phyloP scores from a whole-genome alignment of 192 early-diverging fungal species.

The Coemansia sp. region DNA sequence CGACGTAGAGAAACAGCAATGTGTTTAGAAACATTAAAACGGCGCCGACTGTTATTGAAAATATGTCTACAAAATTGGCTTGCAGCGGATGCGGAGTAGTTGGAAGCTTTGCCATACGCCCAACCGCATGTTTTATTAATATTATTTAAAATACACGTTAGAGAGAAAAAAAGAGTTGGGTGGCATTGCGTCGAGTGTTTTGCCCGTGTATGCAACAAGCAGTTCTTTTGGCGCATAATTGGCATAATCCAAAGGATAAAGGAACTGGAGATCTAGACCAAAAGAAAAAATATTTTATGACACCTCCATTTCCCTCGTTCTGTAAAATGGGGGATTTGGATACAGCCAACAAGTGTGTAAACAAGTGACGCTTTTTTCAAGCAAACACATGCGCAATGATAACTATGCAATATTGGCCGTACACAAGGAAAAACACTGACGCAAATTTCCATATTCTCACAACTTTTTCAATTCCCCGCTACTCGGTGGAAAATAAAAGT shows the following conservation, averaged over 20 bases:
- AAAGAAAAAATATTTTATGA: no score
- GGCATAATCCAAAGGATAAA: no score
- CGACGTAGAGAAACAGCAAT: constrained; percentile 23
- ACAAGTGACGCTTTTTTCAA: background rate
- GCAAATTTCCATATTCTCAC: no score
- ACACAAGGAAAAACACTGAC: no score
- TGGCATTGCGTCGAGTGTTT: no score
- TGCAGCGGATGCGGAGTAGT: background rate
- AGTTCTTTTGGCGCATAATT: no score
- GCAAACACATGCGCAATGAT: background rate
- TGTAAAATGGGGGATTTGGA: no score
- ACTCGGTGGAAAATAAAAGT: no score
- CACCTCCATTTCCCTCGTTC: no score
- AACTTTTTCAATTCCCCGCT: no score
- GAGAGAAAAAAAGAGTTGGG: background rate
- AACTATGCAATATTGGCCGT: background rate
- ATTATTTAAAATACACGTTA: background rate
- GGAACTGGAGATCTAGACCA: no score
- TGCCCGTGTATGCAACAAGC: no score
- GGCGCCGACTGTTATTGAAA: constrained; percentile 17
- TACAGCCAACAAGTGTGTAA: background rate
- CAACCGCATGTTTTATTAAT: background rate
- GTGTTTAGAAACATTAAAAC: constrained; percentile 35
- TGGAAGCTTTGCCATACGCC: background rate
- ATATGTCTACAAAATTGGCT: constrained; percentile 8